Percentiles rank a stretch among this genome's conserved stretches.
These are phyloP conservation scores for Ichthyophthirius multifiliis DNA, from an alignment of 169 alveolate species.

Conservation along the genomic window DNA sequence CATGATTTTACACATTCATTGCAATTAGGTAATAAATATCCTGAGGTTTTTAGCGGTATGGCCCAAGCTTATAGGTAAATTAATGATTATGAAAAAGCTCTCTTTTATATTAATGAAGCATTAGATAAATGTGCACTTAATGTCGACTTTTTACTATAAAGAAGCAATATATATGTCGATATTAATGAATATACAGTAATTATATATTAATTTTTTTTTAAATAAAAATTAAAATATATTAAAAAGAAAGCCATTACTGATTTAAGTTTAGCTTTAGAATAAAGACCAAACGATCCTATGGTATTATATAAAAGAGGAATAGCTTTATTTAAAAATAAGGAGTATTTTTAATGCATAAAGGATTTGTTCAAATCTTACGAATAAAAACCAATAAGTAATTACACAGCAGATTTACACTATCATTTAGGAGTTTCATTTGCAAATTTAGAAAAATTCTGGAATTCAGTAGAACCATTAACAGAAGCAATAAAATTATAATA, in stretches of 20 bases:
- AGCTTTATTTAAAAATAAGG: constrained; percentile 52
- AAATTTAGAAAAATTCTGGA: constrained; percentile 66
- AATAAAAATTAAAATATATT: background rate
- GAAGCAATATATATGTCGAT: constrained; percentile 58
- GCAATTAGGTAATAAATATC: constrained; percentile 39
- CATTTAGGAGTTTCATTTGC: constrained; percentile 81
- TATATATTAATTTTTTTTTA: background rate
- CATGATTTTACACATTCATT: constrained; percentile 55
- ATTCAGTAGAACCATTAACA: constrained; percentile 71
- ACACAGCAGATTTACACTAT: constrained; percentile 78
- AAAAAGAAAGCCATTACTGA: constrained; percentile 56
- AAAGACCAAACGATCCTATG: constrained; percentile 57
- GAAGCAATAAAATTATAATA: constrained; percentile 65
- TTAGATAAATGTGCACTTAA: constrained; percentile 39
- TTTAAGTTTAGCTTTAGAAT: constrained; percentile 48
- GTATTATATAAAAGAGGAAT: constrained; percentile 69
- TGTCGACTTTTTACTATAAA: constrained; percentile 59
- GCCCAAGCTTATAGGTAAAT: constrained; percentile 61
- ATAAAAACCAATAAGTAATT: constrained; percentile 59
- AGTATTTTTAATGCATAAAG: constrained; percentile 56
- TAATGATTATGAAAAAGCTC: constrained; percentile 73
- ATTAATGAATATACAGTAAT: constrained; percentile 26
- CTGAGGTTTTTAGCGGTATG: constrained; percentile 65
- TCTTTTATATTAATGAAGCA: constrained; percentile 52
- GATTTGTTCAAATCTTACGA: constrained; percentile 50